Evolutionary conservation across 2,329 filamentous ascomycete genomes (phyloP), one percentile per base, ranked within the genome.

Genomic region (Pseudogymnoascus sp.): DNA sequence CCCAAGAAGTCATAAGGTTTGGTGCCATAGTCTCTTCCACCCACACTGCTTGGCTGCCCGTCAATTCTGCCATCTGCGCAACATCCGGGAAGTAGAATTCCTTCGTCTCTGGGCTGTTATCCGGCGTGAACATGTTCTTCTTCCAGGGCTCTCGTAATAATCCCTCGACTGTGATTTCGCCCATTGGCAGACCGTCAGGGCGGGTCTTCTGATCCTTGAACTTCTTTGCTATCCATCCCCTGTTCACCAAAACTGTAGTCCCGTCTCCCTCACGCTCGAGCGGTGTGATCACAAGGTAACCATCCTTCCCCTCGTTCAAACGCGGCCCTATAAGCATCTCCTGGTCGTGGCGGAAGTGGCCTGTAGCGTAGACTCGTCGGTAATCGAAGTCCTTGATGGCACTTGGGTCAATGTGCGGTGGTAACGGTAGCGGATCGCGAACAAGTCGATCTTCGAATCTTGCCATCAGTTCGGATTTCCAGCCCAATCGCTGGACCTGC

Each of bases 81-180:
- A 99, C 91, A 76, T 96, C 93, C 0, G 95, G 93, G 72, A 99
- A 99, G 77, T 96, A 96, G 74, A 96, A 99, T 75, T 92, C 87
- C 65, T 88, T 85, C 72, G 87, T 86, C 69, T 93, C 87, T 0
- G 93, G 93, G 69, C 85, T 81, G 71, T 99, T 99, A 0, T 89
- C 87, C 0, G 95, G 95, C 63, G 95, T 99, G 75, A 99, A 99
- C 83, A 93, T 89, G 75, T 99, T 99, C 82, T 93, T 96, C 83
- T 96, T 95, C 85, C 91, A 96, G 8, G 93, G 93, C 78, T 95
- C 86, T 65, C 95, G 79, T 74, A 99, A 74, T 74, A 99, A 72
- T 0, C 95, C 95, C 77, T 96, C 87, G 2, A 99, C 86, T 0
- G 82, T 83, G 9, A 97, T 87, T 71, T 89, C 85, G 0, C 86